These are phyloP conservation scores for Selaginella moellendorffii DNA, from an alignment of 75 land plant genomes.

Conservation along the genomic window DNA sequence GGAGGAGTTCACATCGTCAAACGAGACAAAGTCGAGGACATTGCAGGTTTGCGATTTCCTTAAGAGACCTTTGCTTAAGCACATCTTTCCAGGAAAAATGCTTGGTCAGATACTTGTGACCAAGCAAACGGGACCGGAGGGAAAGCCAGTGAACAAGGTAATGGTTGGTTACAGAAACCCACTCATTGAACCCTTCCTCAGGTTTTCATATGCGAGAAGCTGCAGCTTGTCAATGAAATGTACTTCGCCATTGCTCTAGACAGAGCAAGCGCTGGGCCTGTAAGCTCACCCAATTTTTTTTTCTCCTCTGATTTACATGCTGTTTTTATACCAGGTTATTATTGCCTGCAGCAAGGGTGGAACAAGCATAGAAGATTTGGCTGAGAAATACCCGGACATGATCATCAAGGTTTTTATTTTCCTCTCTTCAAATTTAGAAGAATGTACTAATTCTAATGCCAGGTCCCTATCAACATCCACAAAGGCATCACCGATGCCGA, in stretches of 20 bases:
- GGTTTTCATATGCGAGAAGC: constrained; percentile 86
- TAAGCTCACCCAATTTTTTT: constrained; percentile 21
- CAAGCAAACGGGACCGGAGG: constrained; percentile 94
- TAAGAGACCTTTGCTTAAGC: background rate
- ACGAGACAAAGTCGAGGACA: constrained; percentile 53
- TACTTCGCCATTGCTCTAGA: constrained; percentile 97
- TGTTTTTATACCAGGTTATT: constrained; percentile 46
- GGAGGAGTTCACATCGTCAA: constrained; percentile 96
- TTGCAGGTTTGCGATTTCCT: constrained; percentile 39
- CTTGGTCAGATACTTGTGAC: constrained; percentile 94
- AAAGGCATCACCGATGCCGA: background rate
- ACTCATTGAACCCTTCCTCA: constrained; percentile 21
- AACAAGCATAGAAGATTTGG: constrained; percentile 98
- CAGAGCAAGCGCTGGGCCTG: constrained; percentile 92
- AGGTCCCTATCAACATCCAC: background rate
- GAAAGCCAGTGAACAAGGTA: constrained; percentile 96
- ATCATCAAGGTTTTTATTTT: constrained; percentile 58
- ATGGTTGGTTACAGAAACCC: background rate
- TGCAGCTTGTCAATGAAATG: constrained; percentile 93
- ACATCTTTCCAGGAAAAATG: constrained; percentile 62
- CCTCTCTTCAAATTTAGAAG: background rate
- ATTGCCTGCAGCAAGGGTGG: constrained; percentile 93
- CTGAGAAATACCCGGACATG: constrained; percentile 92
- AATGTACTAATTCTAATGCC: background rate
- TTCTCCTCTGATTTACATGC: background rate